Conservation (phyloP, 345 rosid species). For the Melaleuca quinquenervia region DNA sequence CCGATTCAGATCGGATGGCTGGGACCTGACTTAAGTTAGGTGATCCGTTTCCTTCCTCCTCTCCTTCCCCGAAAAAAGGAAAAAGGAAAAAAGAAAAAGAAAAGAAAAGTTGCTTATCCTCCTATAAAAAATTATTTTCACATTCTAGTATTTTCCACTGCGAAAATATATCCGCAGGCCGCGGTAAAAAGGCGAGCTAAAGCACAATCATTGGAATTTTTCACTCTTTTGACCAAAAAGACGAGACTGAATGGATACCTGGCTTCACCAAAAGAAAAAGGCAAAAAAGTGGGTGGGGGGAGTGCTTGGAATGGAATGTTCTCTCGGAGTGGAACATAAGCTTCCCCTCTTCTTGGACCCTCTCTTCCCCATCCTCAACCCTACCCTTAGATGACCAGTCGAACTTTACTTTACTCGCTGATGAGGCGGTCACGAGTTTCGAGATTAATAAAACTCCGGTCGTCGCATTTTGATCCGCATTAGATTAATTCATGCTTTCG, state of each 20-base stretch:
- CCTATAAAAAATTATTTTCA: background rate
- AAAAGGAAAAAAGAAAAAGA: background rate
- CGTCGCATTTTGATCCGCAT: background rate
- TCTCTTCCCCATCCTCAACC: background rate
- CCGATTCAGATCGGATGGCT: too few relatives aligned
- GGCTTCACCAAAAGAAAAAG: background rate
- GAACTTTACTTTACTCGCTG: background rate
- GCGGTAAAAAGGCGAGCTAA: background rate
- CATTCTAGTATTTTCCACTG: background rate
- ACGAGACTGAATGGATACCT: background rate
- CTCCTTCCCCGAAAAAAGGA: too few relatives aligned
- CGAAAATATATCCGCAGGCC: background rate
- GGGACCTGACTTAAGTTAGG: too few relatives aligned
- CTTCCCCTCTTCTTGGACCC: background rate
- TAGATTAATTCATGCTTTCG: background rate
- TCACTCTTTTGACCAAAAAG: background rate
- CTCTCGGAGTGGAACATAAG: background rate
- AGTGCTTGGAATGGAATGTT: background rate
- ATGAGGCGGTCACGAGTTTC: background rate
- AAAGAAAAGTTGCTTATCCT: background rate
- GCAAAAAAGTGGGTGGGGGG: background rate
- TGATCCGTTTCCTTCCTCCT: too few relatives aligned
- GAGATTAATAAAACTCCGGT: background rate
- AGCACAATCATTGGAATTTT: background rate
- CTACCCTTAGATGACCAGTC: background rate